Base-by-base conservation (phyloP, 1,284 basidiomycete genomes). In the Ceraceosorus guamensis region DNA sequence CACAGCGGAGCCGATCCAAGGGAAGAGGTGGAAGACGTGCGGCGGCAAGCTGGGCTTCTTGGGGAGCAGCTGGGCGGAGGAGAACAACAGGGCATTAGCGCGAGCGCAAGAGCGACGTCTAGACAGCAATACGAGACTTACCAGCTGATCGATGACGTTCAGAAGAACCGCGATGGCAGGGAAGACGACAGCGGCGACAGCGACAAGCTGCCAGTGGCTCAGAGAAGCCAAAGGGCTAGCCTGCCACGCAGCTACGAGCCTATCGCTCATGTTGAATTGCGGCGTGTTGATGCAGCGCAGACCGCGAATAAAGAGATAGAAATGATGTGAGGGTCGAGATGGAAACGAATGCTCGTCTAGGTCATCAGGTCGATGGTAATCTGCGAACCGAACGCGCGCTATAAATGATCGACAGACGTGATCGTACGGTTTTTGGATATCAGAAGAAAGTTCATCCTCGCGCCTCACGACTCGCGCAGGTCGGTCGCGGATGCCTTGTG, bases 11-110 rank as follows among this genome's bases (percentile, higher is more conserved):
- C 88, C 88, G 62, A 90, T 80, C 76, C 85, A 81, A 16, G 88
- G 88, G 58, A 89, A 79, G 70, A 82, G 82, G 76, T 89, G 85
- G 79, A 89, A 90, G 13, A 90, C 88, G 48, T 86, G 78, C 0
- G 88, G 88, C 4, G 88, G 88, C 32, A 81, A 65, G 14, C 61
- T 60, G 31, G 54, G 60, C 48, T 60, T 56, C 14, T 58, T 50
- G 4, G 76, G 66, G 44, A 77, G 53, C 8, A 73, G 52, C 73
- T 87, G 85, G 55, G 78, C 76, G 10, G 84, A 75, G 46, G 86
- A 80, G 66, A 8, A n/a, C 37, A 41, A n/a, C 37, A 41, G 37
- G 8, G 37, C 37, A 41, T n/a, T n/a, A n/a, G n/a, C n/a, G n/a
- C n/a, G n/a, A n/a, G n/a, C n/a, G 49, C 39, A 32, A 52, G 33